A percentile compares a stretch with the other conserved stretches of the same genome.
phyloP scores from a whole-genome alignment of 1,284 basidiomycete species.

The Flammula alnicola region DNA sequence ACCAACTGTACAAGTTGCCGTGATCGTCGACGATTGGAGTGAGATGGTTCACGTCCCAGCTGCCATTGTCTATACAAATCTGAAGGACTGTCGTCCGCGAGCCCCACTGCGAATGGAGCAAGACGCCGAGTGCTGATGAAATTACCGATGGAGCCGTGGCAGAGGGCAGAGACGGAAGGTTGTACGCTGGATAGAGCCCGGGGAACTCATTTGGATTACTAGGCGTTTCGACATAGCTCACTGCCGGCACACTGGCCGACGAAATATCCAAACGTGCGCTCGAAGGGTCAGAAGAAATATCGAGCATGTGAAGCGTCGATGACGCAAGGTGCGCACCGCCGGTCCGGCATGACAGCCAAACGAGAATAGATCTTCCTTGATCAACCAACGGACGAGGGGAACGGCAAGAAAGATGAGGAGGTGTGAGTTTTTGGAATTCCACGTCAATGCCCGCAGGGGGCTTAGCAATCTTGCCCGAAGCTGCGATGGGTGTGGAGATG shows the following conservation, averaged over 20 bases:
- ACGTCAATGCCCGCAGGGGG: conserved; percentile 8
- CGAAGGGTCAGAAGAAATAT: conserved; percentile 34
- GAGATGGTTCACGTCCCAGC: conserved; percentile 43
- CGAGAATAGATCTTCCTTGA: conserved; percentile 35
- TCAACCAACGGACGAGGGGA: conserved; percentile 54
- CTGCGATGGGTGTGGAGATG: conserved; percentile 2
- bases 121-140: conserved; percentile 35
- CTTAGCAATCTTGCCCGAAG: conserved; percentile 3
- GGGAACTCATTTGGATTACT: conserved; percentile 52
- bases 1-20: conserved; percentile 54
- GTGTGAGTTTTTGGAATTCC: conserved; percentile 41
- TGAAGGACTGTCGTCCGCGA: conserved; percentile 54
- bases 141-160: conserved; percentile 31
- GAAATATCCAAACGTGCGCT: too few species aligned
- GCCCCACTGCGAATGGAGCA: conserved; percentile 55
- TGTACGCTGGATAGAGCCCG: conserved; percentile 62
- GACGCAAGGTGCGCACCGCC: conserved; percentile 69
- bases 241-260: conserved; percentile 9
- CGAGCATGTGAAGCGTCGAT: conserved; percentile 50
- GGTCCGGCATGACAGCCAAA: conserved; percentile 60
- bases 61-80: conserved; percentile 43
- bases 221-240: conserved; percentile 26
- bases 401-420: conserved; percentile 51
- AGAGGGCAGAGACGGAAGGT: conserved; percentile 50
- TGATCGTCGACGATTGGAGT: conserved; percentile 43